These are phyloP conservation scores for Cucumis hystrix DNA, from an alignment of 306 rosid species.

Conservation along the genomic window DNA sequence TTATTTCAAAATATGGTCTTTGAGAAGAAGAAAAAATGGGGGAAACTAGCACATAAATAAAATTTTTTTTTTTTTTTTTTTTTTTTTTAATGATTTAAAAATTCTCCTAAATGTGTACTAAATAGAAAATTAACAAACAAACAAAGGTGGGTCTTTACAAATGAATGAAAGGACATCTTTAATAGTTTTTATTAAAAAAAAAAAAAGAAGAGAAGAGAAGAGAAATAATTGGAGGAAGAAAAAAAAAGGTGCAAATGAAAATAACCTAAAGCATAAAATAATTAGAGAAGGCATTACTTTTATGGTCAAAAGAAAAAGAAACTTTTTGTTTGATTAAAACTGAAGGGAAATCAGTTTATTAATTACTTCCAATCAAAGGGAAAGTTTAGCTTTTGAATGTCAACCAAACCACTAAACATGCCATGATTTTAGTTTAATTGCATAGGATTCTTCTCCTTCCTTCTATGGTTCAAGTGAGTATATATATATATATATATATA, in stretches of 20 bases:
- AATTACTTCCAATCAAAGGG: not conserved
- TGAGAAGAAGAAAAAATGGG: too few relatives aligned
- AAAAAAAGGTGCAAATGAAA: not conserved
- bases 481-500: too few relatives aligned
- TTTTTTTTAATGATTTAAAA: too few relatives aligned
- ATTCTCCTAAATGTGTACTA: too few relatives aligned
- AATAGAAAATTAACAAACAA: not conserved
- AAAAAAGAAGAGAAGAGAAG: not conserved
- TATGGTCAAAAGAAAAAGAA: not conserved
- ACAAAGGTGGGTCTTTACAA: not conserved
- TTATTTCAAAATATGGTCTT: too few relatives aligned
- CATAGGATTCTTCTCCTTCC: not conserved
- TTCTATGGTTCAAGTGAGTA: not conserved
- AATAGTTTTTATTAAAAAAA: not conserved
- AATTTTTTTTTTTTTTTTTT: too few relatives aligned
- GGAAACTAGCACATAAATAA: too few relatives aligned
- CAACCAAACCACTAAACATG: not conserved
- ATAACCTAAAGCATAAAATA: not conserved
- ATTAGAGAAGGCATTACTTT: not conserved
- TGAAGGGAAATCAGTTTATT: not conserved
- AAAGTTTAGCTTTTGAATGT: not conserved
- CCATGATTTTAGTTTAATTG: constrained; percentile 6
- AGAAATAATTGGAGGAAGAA: too few relatives aligned
- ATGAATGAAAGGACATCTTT: not conserved
- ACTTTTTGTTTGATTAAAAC: not conserved